A percentile compares a stretch with the other conserved stretches of the same genome.
Evolutionary conservation across 768 basidiomycete species (phyloP).

Genomic region (Nevesoporus exiguus): DNA sequence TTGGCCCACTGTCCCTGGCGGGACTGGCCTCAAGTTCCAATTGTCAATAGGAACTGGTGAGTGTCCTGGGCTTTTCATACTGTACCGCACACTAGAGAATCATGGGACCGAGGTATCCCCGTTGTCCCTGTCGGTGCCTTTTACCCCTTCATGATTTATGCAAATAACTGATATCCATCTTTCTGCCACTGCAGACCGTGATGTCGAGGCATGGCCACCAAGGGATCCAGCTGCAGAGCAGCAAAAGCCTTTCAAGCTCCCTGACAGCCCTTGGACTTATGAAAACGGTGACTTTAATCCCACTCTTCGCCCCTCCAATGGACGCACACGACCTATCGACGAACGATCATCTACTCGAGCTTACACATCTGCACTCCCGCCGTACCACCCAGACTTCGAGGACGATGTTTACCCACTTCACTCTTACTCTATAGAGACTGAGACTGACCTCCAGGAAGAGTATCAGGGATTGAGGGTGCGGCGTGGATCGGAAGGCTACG

Average conservation of each 20-base stretch:
- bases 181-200: conserved; percentile 28
- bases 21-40: conserved; percentile 75
- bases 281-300: conserved; percentile 78
- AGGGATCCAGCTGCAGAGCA: conserved; percentile 47
- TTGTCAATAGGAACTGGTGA: conserved; percentile 72
- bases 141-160: neutral
- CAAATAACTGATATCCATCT: conserved; percentile 11
- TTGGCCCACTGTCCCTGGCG: conserved; percentile 64
- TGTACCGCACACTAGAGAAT: conserved; percentile 9
- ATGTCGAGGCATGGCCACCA: conserved; percentile 66
- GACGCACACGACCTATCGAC: conserved; percentile 31
- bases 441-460: conserved; percentile 32
- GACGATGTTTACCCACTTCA: conserved; percentile 27
- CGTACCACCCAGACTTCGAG: conserved; percentile 73
- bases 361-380: conserved; percentile 52
- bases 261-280: conserved; percentile 82
- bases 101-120: conserved; percentile 4
- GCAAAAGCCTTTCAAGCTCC: conserved; percentile 45
- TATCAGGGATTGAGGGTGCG: conserved; percentile 43
- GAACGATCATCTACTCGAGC: conserved; percentile 29
- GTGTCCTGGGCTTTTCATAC: conserved; percentile 49
- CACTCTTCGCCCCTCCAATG: conserved; percentile 59
- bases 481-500: conserved; percentile 80
- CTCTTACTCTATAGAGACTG: conserved; percentile 17
- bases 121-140: conserved; percentile 2